Evolutionary conservation across 2,329 filamentous ascomycete genomes (phyloP), one percentile per base, ranked within the genome.

Genomic region (Cladosporium cucumerinum): DNA sequence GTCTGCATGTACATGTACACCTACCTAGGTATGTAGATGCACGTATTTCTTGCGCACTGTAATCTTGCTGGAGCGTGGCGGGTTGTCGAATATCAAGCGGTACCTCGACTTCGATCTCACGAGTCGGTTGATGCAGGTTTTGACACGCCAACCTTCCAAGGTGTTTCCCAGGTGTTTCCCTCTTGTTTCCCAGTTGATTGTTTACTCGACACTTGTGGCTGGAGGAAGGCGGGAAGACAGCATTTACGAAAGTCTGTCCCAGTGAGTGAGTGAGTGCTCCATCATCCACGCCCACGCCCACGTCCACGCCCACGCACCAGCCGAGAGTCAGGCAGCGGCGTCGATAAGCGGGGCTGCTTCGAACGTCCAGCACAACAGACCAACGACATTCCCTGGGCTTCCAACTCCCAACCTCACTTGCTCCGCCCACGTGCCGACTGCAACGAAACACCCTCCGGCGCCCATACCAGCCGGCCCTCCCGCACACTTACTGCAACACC

Each of bases 381-480:
- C 14, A 32, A 26, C 5, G 52, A n/a, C 54, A 57, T 57, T 57
- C 52, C 52, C 16, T 34, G 32, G 32, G 12, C 32, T 34, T 12
- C 52, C 52, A 57, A 10, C 52, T 28, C 18, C n/a, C 54, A 57
- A 59, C 57, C 58, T 51, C 46, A 61, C 60, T 43, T 43, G 63
- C 48, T 34, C 59, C 66, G 65, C 69, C 66, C 65, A 63, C 61
- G 62, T 39, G 64, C 61, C 26, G 16, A 16, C n/a, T 34, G 49
- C 26, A n/a, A 32, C n/a, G 30, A 39, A 51, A 54, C 16, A 58
- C 23, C 34, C 30, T n/a, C 55, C 55, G 43, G 49, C 28, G 6
- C 18, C 21, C 25, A 34, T 26, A 63, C 64, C 66, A 61, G 52
- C 57, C 39, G 64, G 34, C 26, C 34, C 34, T 39, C 32, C 39